Evolutionary conservation across 441 rosid species (phyloP), one percentile per base, ranked within the genome.

Genomic region (Populus hybrid): DNA sequence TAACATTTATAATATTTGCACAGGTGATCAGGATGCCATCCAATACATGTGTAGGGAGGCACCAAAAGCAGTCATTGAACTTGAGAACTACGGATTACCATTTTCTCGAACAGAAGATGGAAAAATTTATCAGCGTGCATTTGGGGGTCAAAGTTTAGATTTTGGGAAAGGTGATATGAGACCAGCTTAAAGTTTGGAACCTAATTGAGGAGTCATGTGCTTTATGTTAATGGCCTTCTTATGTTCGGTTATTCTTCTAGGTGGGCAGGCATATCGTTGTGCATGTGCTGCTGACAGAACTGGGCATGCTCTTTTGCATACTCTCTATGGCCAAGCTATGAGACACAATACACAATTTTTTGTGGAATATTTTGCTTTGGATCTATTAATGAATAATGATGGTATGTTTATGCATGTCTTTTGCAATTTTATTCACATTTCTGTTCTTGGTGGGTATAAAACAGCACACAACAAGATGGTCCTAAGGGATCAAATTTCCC

Each of bases 261-360:
- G 99, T 85, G 98, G 99, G 78, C 98, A 95, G 84, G 99, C 99
- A 77, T 93, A 95, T 77, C 99, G 98, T 61, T 95, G 99, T 86
- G 99, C 99, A 72, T 95, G 99, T 89, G 98, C 98, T 86, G 99
- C 99, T 64, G 99, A 95, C 81, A 79, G 99, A 75, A 95, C 97
- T 71, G 98, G 99, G 70, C 99, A 95, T 89, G 99, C 99, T 78
- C 80, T 95, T 70, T 80, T 95, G 88, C 99, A 95, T 83, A 92
- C 98, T 70, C 94, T 93, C 73, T 95, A 93, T 89, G 98, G 99
- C 77, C 98, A 95, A 89, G 98, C 99, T 63, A 95, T 93, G 99
- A 95, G 87, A 86, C 99, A 95, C 79, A 95, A 95, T 84, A 95
- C 99, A 18, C 98, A 95, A 81, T 95, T 95, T 85, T 95, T 93